Percentiles rank a stretch among this genome's conserved stretches.
Evolutionary conservation across 306 rosid species (phyloP).

Genomic region (Gastrolobium bilobum): DNA sequence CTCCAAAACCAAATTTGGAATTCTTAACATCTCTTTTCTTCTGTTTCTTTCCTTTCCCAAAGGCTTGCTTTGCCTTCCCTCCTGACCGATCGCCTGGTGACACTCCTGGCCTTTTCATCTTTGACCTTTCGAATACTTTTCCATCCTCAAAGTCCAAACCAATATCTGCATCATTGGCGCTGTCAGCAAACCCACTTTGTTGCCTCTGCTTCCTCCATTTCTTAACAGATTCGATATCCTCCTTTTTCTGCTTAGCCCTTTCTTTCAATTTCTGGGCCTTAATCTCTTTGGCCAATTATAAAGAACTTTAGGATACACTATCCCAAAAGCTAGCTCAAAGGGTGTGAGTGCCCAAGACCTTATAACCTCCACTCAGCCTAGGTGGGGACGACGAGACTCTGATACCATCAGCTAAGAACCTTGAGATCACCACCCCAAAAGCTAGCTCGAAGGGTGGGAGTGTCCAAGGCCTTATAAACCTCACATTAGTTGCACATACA

Average conservation of each 20-base stretch:
- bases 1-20: constrained; percentile 83
- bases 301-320: too few relatives aligned
- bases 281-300: constrained; percentile 81
- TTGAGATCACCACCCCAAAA: too few relatives aligned
- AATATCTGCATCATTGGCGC: constrained; percentile 57
- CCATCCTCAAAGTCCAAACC: constrained; percentile 72
- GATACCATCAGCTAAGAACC: too few relatives aligned
- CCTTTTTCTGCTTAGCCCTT: constrained; percentile 85
- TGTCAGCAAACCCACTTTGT: constrained; percentile 77
- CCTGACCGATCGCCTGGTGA: constrained; percentile 81
- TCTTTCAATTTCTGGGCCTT: constrained; percentile 81
- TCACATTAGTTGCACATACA: too few relatives aligned
- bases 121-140: constrained; percentile 69
- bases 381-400: too few relatives aligned
- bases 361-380: too few relatives aligned
- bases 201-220: constrained; percentile 97
- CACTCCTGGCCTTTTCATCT: constrained; percentile 72
- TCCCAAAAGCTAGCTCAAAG: too few relatives aligned
- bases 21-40: constrained; percentile 68
- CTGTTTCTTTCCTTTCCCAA: constrained; percentile 53
- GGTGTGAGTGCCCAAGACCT: too few relatives aligned
- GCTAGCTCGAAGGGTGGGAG: too few relatives aligned
- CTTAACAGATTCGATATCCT: constrained; percentile 83
- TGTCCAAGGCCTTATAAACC: too few relatives aligned
- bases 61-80: constrained; percentile 65